These are phyloP conservation scores for Lippia alba DNA, from an alignment of 305 asterid genomes.

Conservation along the genomic window DNA sequence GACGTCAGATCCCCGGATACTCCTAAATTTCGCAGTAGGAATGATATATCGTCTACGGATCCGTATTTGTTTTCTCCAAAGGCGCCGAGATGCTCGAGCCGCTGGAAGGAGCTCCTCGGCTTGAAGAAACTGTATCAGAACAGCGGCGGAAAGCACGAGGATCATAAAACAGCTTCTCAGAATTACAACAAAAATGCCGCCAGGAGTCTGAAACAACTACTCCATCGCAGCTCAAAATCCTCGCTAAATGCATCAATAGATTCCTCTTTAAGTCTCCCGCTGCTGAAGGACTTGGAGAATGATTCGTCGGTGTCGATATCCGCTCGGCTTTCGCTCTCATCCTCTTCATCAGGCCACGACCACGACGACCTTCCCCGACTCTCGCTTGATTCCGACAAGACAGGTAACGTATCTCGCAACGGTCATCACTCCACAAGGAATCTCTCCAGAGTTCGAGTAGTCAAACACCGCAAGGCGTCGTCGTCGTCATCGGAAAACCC, in stretches of 20 bases:
- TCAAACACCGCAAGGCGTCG: slow-evolving; percentile 46
- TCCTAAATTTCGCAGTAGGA: slow-evolving; percentile 50
- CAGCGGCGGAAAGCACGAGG: slow-evolving; percentile 56
- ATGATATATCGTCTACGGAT: slow-evolving; percentile 62
- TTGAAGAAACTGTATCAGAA: slow-evolving; percentile 67
- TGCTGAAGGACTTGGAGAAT: slow-evolving; percentile 65
- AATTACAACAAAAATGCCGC: slow-evolving; percentile 45
- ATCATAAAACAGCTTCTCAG: slow-evolving; percentile 44
- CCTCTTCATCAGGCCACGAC: slow-evolving; percentile 86
- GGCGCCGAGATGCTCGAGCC: slow-evolving; percentile 88
- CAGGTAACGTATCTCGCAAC: slow-evolving; percentile 41
- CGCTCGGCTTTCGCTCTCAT: slow-evolving; percentile 77
- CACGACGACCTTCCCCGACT: slow-evolving; percentile 88
- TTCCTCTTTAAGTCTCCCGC: slow-evolving; percentile 62
- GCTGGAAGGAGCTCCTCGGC: slow-evolving; percentile 92
- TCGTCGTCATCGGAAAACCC: slow-evolving; percentile 49
- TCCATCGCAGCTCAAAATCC: slow-evolving; percentile 73
- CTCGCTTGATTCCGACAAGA: slow-evolving; percentile 81
- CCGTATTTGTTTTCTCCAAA: slow-evolving; percentile 84
- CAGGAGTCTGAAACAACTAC: slow-evolving; percentile 61
- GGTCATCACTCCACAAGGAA: slow-evolving; percentile 40
- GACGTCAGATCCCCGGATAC: slow-evolving; percentile 52
- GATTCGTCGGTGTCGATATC: slow-evolving; percentile 43
- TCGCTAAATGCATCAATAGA: slow-evolving; percentile 53
- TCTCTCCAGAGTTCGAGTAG: slow-evolving; percentile 53